Evolutionary conservation across 148 eudicot species (phyloP).

Genomic region (Selenicereus undatus): DNA sequence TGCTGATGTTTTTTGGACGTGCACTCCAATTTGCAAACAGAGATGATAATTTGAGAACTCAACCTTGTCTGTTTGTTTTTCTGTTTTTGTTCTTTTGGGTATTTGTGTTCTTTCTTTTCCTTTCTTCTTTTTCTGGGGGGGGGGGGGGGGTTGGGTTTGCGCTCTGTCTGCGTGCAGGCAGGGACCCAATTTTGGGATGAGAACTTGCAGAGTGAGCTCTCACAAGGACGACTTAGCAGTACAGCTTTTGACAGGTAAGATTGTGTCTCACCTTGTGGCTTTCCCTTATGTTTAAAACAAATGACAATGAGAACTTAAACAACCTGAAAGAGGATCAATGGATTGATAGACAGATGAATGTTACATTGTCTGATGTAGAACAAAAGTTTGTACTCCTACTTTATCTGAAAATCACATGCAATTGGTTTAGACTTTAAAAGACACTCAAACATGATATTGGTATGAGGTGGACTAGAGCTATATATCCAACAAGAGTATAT

Average conservation of each 20-base stretch:
- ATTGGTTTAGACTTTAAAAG: not conserved
- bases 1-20: not conserved
- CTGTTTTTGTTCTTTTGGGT: not conserved
- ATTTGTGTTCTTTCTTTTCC: not conserved
- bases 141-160: not conserved
- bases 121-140: not conserved
- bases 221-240: conserved; percentile 76
- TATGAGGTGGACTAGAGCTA: not conserved
- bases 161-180: conserved; percentile 44
- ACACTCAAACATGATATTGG: not conserved
- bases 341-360: not conserved
- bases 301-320: not conserved
- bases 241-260: conserved; percentile 85
- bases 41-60: not conserved
- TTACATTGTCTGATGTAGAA: not conserved
- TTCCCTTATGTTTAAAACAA: not conserved
- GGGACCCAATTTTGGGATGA: conserved; percentile 99
- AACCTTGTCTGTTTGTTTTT: not conserved
- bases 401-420: not conserved
- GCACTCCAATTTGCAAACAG: not conserved
- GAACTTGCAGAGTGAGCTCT: conserved; percentile 80
- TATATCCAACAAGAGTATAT: not conserved
- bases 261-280: not conserved
- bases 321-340: not conserved
- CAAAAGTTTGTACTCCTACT: not conserved